Base-by-base conservation (phyloP, 2,329 filamentous ascomycete species). In the Neofusicoccum kwambonambiense region DNA sequence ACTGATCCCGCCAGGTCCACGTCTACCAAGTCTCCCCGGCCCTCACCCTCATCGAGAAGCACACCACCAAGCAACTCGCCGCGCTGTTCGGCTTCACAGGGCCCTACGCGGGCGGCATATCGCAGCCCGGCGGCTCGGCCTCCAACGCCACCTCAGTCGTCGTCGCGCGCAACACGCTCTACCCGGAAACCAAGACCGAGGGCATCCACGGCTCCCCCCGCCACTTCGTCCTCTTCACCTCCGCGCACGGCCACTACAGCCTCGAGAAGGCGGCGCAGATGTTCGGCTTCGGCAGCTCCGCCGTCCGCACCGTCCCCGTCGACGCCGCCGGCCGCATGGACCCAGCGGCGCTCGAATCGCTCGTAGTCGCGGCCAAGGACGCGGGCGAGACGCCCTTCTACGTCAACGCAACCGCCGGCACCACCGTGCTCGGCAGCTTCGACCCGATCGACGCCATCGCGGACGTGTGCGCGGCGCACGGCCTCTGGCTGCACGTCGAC, bases 251-350 rank as follows among this genome's bases (percentile, higher is more conserved):
- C 0, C 95, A 98, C 82, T 99, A 98, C 81, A 93, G 89, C 4
- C 87, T 98, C 31, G 92, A 97, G 73, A 98, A 98, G 80, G 93
- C 93, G 2, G 93, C 93, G n/a, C 90, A 94, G 74, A 90, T 94
- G 73, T 90, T 90, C 71, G 95, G 95, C 0, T 85, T 99, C 42
- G 95, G 95, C 9, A 88, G 87, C 34, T 81, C 83, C 19, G 87
- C 87, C 67, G 93, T 97, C 31, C 87, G 90, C 77, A 74, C 83
- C 31, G 90, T 98, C 0, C 85, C 90, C 3, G 87, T 97, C 22
- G 92, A 97, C 75, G 75, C 77, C 0, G 71, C 80, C 11, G 94
- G 94, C 0, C 82, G 86, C 57, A 96, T 98, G 88, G 82, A 86
- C 31, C 83, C 90, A 0, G 73, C 80, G 0, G 86, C 86, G 15